Base-by-base conservation (phyloP, 495 filamentous ascomycete species). In the Neurospora sp. region DNA sequence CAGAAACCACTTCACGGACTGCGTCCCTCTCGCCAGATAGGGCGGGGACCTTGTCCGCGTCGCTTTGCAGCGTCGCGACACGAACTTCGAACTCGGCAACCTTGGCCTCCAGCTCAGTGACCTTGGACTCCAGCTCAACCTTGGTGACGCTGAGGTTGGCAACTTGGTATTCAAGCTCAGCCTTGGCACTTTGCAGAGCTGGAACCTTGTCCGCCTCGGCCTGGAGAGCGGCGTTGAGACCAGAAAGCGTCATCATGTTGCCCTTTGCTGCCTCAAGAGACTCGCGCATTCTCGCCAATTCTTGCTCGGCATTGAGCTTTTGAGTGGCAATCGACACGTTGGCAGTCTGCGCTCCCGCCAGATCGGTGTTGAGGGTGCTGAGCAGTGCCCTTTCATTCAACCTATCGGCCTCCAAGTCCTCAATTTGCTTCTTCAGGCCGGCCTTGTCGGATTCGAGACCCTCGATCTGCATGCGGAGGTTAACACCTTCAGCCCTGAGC, bases 391-490 rank as follows among this genome's bases (percentile, higher is more conserved):
- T 70, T 69, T 74, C 72, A 53, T 75, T 73, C 9, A 72, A 61
- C 41, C 72, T 74, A 22, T 74, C 73, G 45, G 74, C 69, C 37
- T 70, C 40, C 22, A 81, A 73, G 10, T 74, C 75, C 1, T 75
- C 72, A 17, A 85, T 72, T 40, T 83, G 78, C 39, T 78, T 72
- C 31, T 78, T 72, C 41, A 85, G 76, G 41, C 75, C 77, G 20
- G 75, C 74, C 73, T 79, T 83, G 68, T 83, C 79, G 31, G 80
- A 76, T 48, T 78, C 74, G 65, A 83, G 77, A 72, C 75, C 76
- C 69, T 81, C 81, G 39, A 85, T 75, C 38, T 74, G 72, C 35
- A 71, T 31, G 65, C 73, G 69, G 39, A 81, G 77, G 17, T 68
- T 73, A 17, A 68, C 74, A 2, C 69, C 71, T 37, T 75, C 75